phyloP scores from a whole-genome alignment of 1,284 basidiomycete genomes.

The Cryptococcus sp. region DNA sequence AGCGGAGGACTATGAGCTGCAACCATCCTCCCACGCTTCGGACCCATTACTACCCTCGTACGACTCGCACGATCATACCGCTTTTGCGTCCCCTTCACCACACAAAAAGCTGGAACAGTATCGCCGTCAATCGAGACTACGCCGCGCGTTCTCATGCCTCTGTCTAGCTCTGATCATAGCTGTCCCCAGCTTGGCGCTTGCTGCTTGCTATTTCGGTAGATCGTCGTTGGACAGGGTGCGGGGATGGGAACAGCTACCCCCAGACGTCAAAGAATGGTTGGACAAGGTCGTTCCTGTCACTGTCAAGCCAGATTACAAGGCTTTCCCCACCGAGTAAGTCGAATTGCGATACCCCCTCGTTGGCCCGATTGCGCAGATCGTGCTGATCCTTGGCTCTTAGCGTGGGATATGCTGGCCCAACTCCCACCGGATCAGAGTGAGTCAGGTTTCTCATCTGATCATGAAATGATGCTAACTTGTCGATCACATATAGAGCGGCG shows the following conservation, averaged over 20 bases:
- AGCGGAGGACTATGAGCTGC: conserved; percentile 34
- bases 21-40: conserved; percentile 17
- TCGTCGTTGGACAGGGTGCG: conserved; percentile 26
- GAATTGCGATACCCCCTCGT: background rate
- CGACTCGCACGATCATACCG: conserved; percentile 12
- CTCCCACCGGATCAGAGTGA: conserved; percentile 77
- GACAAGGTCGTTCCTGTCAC: conserved; percentile 27
- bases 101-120: conserved; percentile 11
- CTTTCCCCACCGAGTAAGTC: conserved; percentile 51
- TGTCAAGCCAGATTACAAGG: conserved; percentile 25
- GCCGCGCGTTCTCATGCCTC: conserved; percentile 27
- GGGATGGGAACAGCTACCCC: conserved; percentile 38
- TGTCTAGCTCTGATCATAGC: conserved; percentile 32
- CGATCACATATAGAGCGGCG: conserved; percentile 56
- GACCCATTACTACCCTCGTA: conserved; percentile 50
- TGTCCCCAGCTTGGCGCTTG: conserved; percentile 26
- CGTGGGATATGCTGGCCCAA: conserved; percentile 77
- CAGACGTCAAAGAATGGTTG: conserved; percentile 42
- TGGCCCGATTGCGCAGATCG: conserved; percentile 11
- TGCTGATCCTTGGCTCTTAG: conserved; percentile 33
- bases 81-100: conserved; percentile 5
- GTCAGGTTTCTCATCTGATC: conserved; percentile 14
- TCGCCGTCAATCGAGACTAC: conserved; percentile 7
- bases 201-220: conserved; percentile 31
- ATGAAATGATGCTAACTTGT: conserved; percentile 4